These are phyloP conservation scores for Apocynum venetum DNA, from an alignment of 257 asterid genomes.

Conservation along the genomic window DNA sequence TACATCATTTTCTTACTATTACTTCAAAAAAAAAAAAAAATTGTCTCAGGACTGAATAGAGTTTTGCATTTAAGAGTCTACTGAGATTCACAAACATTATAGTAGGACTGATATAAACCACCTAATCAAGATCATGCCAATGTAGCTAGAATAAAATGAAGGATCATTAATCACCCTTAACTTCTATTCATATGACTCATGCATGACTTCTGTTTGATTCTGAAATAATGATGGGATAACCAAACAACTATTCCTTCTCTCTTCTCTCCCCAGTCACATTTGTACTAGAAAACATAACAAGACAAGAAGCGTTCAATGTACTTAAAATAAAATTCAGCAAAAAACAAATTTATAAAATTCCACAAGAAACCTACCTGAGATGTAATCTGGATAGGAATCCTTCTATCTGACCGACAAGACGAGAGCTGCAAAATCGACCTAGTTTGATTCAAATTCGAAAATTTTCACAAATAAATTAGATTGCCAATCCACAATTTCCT, in stretches of 20 bases:
- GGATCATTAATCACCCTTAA: neutral
- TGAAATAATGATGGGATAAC: neutral
- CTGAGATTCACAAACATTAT: neutral
- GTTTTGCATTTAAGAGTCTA: neutral
- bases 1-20: neutral
- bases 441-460: slow-evolving; percentile 1
- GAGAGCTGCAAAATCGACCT: slow-evolving; percentile 74
- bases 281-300: neutral
- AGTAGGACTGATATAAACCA: neutral
- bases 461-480: neutral
- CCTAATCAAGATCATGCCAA: neutral
- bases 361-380: slow-evolving; percentile 48
- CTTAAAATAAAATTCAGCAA: neutral
- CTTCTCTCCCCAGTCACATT: neutral
- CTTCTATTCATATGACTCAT: neutral
- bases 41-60: neutral
- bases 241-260: neutral
- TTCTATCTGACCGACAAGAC: slow-evolving; percentile 37
- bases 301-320: neutral
- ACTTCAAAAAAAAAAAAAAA: neutral
- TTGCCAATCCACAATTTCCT: neutral
- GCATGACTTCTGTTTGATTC: neutral
- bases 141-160: neutral
- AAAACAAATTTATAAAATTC: neutral
- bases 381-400: slow-evolving; percentile 51